Evolutionary conservation across 2,329 filamentous ascomycete species (phyloP), one percentile per base, ranked within the genome.

Genomic region (Geosmithia flava): DNA sequence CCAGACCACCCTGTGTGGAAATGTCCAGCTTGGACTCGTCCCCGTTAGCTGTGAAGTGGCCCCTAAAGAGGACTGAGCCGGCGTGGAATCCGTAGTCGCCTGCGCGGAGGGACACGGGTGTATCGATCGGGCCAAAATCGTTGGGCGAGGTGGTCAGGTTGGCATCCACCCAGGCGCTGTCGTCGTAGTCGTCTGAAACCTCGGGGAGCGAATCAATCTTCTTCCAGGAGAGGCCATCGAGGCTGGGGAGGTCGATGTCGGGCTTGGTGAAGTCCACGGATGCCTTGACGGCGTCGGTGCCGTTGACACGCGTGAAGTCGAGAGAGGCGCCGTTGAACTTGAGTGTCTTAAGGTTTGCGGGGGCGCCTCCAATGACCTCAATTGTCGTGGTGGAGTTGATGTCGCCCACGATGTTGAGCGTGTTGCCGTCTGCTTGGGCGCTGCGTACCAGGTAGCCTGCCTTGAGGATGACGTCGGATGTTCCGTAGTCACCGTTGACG

Each of bases 71-170:
- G 0, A 86, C 68, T 4, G 72, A 74, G 19, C 83, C 81, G 0
- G 77, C 74, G 59, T 84, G 71, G 65, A 77, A 87, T 20, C 83
- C 83, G 57, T 87, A 87, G 62, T 87, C 83, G 44, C 74, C 75
- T 1, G 72, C 70, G 57, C 82, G 86, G 1, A 87, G 71, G 2
- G 74, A 76, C 0, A 72, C 76, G 0, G 83, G 81, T 0, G 83
- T 87, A 5, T 78, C 63, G 3, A 71, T 59, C 10, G 65, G 58
- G 41, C 50, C 46, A 6, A 47, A 50, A 11, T 54, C 52, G 46
- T 58, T 59, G 48, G 50, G 52, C 3, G 56, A 57, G 20, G 20
- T 46, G 7, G 61, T 58, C 11, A 71, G 61, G 11, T 64, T 62
- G 5, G 65, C 66, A n/a, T 62, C 63, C 2, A 68, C 68, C 49